Percentiles rank a stretch among this genome's conserved stretches.
Conservation (phyloP, 2,329 filamentous ascomycete genomes). For the Stromatinia cepivora region DNA sequence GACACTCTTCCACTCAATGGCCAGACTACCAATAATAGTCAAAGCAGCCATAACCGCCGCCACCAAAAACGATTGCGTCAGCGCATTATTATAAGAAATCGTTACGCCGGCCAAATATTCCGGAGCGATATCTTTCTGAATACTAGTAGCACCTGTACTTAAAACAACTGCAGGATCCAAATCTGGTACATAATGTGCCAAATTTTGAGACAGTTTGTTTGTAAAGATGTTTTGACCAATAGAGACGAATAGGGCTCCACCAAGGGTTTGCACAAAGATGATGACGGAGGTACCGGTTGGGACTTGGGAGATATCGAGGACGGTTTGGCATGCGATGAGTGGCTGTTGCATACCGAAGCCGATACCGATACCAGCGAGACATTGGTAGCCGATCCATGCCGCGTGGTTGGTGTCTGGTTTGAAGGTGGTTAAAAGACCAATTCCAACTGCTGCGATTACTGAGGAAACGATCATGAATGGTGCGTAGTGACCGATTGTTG, state of each 20-base stretch:
- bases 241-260: slow-evolving; percentile 59
- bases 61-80: slow-evolving; percentile 58
- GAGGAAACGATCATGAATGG: slow-evolving; percentile 57
- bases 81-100: slow-evolving; percentile 57
- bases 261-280: slow-evolving; percentile 59
- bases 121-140: slow-evolving; percentile 53
- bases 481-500: slow-evolving; percentile 43
- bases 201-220: slow-evolving; percentile 42
- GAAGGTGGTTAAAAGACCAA: slow-evolving; percentile 58
- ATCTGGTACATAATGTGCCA: slow-evolving; percentile 45
- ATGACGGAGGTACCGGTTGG: slow-evolving; percentile 55
- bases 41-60: slow-evolving; percentile 9
- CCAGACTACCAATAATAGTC: slow-evolving; percentile 14
- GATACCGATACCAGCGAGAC: slow-evolving; percentile 54
- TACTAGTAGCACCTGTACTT: slow-evolving; percentile 57
- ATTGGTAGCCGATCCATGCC: slow-evolving; percentile 59
- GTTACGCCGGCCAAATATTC: slow-evolving; percentile 56
- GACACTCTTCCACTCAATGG: slow-evolving; percentile 47
- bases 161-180: slow-evolving; percentile 48
- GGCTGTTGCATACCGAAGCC: slow-evolving; percentile 61
- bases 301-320: slow-evolving; percentile 54
- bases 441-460: slow-evolving; percentile 42
- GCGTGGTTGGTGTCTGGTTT: slow-evolving; percentile 48
- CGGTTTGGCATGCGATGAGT: slow-evolving; percentile 56
- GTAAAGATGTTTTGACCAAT: slow-evolving; percentile 53